Percentiles rank a stretch among this genome's conserved stretches.
Evolutionary conservation across 148 eudicot genomes (phyloP).

Genomic region (Vaccinium macrocarpon): DNA sequence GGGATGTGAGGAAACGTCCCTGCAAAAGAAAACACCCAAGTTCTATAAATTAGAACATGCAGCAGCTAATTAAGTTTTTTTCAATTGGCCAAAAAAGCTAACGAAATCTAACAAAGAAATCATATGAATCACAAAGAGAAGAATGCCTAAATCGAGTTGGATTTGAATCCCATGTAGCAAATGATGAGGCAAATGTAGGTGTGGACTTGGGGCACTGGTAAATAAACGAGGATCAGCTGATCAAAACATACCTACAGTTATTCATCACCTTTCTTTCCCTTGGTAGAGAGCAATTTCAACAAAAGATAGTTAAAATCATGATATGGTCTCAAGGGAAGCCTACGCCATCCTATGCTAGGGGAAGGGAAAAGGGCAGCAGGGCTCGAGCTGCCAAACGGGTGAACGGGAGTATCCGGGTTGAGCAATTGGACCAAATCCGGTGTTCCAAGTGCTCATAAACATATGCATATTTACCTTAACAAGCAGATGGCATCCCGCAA

Average conservation of each 20-base stretch:
- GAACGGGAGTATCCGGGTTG: not conserved
- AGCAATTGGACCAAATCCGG: not conserved
- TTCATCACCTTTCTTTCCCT: not conserved
- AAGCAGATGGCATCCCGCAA: not conserved
- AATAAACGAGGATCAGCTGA: not conserved
- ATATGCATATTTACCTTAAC: not conserved
- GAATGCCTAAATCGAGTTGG: not conserved
- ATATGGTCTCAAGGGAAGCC: not conserved
- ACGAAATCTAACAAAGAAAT: not conserved
- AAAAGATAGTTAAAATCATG: not conserved
- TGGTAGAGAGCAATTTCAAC: not conserved
- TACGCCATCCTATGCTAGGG: not conserved
- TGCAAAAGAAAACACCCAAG: conserved; percentile 23
- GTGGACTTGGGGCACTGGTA: not conserved
- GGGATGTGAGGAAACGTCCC: conserved; percentile 90
- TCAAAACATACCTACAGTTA: not conserved
- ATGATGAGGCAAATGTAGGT: not conserved
- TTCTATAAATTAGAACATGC: not conserved
- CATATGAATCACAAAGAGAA: not conserved
- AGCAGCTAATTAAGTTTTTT: conserved; percentile 7
- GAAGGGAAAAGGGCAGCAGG: not conserved
- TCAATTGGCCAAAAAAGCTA: not conserved
- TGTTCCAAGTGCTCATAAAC: not conserved
- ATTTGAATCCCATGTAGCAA: conserved; percentile 4
- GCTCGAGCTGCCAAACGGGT: not conserved